Evolutionary conservation across 2,329 filamentous ascomycete species (phyloP).

Genomic region (Didymellaceae sp.): DNA sequence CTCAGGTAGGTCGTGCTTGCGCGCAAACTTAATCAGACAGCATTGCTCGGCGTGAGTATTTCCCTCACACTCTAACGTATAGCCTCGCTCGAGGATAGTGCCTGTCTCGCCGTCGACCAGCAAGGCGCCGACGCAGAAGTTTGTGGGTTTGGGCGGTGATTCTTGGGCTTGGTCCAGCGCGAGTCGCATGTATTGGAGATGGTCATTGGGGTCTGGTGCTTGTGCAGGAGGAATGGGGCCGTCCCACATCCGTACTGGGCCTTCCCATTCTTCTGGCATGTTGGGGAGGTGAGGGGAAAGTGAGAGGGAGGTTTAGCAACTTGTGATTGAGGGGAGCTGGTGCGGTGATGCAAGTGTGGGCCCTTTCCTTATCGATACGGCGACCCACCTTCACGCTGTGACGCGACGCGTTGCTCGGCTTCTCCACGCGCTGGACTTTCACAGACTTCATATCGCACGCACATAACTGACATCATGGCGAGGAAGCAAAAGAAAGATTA

Average conservation of each 20-base stretch:
- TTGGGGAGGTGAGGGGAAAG: conserved; percentile 12
- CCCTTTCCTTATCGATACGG: conserved; percentile 25
- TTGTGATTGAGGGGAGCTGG: too few species aligned
- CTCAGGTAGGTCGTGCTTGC: conserved; percentile 53
- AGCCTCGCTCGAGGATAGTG: conserved; percentile 77
- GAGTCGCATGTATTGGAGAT: conserved; percentile 65
- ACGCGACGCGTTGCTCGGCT: conserved; percentile 12
- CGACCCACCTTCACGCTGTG: conserved; percentile 25
- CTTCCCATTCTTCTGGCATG: conserved; percentile 32
- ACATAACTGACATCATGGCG: conserved; percentile 8
- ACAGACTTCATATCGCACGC: conserved; percentile 6
- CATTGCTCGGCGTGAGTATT: conserved; percentile 98
- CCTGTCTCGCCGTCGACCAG: conserved; percentile 67
- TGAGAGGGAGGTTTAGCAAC: conserved; percentile 12
- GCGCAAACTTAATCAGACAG: conserved; percentile 76
- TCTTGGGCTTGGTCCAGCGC: conserved; percentile 78
- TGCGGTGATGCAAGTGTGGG: conserved; percentile 20
- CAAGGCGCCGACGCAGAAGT: conserved; percentile 95
- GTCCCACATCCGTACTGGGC: conserved; percentile 30
- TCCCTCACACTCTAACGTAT: conserved; percentile 86
- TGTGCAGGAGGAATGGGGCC: conserved; percentile 24
- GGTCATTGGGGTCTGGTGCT: conserved; percentile 35
- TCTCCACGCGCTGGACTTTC: conserved; percentile 4
- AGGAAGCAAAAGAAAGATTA: conserved; percentile 13
- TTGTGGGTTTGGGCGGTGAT: conserved; percentile 85